Percentiles rank a stretch among this genome's conserved stretches.
Conservation (phyloP, 2,329 filamentous ascomycete species). For the Colletotrichum spaethianum region DNA sequence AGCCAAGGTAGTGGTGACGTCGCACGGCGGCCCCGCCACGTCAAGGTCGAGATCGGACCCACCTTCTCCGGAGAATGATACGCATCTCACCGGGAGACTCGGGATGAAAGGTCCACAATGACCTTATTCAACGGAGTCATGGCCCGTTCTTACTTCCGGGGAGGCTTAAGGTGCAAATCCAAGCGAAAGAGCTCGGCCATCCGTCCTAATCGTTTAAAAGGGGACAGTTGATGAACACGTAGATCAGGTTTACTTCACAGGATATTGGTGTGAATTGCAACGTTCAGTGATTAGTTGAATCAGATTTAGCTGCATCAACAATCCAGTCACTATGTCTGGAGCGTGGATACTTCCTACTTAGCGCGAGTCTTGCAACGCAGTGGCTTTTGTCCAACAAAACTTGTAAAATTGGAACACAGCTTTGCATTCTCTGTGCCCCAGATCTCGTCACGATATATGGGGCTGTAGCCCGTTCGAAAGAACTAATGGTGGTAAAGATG, state of each 20-base stretch:
- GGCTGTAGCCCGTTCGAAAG: neutral
- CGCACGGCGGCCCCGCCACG: neutral
- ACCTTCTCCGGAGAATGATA: neutral
- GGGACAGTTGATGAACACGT: neutral
- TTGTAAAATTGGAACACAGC: too few relatives aligned
- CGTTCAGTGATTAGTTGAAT: neutral
- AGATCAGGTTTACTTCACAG: neutral
- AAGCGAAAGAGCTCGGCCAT: neutral
- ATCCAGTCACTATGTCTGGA: too few relatives aligned
- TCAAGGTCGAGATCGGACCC: neutral
- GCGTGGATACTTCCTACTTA: too few relatives aligned
- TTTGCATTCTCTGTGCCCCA: too few relatives aligned
- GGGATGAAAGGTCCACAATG: conserved; percentile 14
- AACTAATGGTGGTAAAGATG: neutral
- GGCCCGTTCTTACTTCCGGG: neutral
- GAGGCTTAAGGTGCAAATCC: neutral
- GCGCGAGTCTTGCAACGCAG: too few relatives aligned
- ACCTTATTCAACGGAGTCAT: conserved; percentile 15
- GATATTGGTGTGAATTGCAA: neutral
- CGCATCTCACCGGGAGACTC: neutral
- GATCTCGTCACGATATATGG: neutral
- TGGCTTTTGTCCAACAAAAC: too few relatives aligned
- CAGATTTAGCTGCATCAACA: too few relatives aligned
- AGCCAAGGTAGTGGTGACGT: neutral
- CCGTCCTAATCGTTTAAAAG: neutral